Evolutionary conservation across 148 eudicot species (phyloP).

Genomic region (Chenopodium suecicum): DNA sequence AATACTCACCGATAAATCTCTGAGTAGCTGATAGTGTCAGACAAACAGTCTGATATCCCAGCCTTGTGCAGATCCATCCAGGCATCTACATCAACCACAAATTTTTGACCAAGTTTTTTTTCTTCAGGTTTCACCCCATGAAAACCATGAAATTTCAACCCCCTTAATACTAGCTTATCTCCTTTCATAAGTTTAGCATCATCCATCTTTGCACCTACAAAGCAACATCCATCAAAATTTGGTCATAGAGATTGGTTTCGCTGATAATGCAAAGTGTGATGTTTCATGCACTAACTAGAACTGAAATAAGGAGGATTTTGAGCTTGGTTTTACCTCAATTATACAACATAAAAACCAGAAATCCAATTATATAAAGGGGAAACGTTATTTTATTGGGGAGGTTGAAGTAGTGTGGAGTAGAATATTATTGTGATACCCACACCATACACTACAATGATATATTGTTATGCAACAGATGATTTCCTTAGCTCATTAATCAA

Average conservation of each 20-base stretch:
- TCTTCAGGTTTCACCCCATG: slow-evolving; percentile 90
- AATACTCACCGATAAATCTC: slow-evolving; percentile 73
- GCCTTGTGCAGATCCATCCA: slow-evolving; percentile 87
- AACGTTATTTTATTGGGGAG: too few species aligned
- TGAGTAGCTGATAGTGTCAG: slow-evolving; percentile 79
- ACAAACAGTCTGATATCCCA: slow-evolving; percentile 61
- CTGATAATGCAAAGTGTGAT: neutral
- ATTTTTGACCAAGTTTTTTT: slow-evolving; percentile 81
- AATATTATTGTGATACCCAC: too few species aligned
- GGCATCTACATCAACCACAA: slow-evolving; percentile 80
- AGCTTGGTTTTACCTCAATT: neutral
- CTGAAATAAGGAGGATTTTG: neutral
- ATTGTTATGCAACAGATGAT: too few species aligned
- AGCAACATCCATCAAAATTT: neutral
- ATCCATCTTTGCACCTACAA: slow-evolving; percentile 32
- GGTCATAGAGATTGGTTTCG: neutral
- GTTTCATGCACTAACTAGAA: neutral
- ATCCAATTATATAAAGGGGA: too few species aligned
- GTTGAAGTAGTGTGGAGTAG: too few species aligned
- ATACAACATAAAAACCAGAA: too few species aligned
- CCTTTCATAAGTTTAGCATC: slow-evolving; percentile 46
- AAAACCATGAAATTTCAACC: slow-evolving; percentile 82
- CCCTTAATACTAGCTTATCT: slow-evolving; percentile 78
- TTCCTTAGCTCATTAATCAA: too few species aligned
- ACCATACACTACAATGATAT: too few species aligned